Conservation (phyloP, 108 stramenopile genomes). For the Pseudonitzschia delicatissima region DNA sequence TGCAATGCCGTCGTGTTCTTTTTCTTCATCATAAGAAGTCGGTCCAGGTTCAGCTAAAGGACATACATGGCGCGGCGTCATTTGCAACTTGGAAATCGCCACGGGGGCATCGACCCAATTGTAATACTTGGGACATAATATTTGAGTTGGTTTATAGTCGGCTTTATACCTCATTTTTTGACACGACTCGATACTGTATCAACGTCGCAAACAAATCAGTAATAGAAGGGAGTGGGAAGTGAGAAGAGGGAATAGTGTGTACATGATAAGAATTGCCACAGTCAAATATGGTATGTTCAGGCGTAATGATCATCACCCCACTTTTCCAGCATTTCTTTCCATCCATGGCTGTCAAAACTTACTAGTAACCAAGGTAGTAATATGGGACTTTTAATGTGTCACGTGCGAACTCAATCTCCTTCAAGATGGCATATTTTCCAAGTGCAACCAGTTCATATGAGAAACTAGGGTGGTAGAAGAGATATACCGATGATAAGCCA, state of each 20-base stretch:
- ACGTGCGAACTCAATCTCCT: slow-evolving; percentile 89
- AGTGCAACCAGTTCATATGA: slow-evolving; percentile 60
- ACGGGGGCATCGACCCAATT: slow-evolving; percentile 81
- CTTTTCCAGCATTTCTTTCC: background rate
- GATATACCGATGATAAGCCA: slow-evolving; percentile 92
- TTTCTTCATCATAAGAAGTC: slow-evolving; percentile 6
- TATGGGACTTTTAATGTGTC: slow-evolving; percentile 50
- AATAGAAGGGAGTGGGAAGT: background rate
- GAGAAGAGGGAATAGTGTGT: background rate
- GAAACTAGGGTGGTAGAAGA: slow-evolving; percentile 91
- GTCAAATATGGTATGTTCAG: background rate
- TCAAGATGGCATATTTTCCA: slow-evolving; percentile 90
- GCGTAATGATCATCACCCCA: background rate
- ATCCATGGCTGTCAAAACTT: background rate
- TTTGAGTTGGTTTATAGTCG: slow-evolving; percentile 89
- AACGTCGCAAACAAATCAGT: background rate
- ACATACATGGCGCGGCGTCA: slow-evolving; percentile 22
- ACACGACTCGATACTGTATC: slow-evolving; percentile 76
- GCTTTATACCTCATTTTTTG: slow-evolving; percentile 97
- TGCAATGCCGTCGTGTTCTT: background rate
- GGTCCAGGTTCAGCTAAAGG: slow-evolving; percentile 4
- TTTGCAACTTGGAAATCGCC: slow-evolving; percentile 42
- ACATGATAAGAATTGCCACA: background rate
- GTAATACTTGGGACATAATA: slow-evolving; percentile 80
- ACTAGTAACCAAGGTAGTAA: slow-evolving; percentile 95